Conservation (phyloP, 345 rosid genomes). For the Angophora floribunda region DNA sequence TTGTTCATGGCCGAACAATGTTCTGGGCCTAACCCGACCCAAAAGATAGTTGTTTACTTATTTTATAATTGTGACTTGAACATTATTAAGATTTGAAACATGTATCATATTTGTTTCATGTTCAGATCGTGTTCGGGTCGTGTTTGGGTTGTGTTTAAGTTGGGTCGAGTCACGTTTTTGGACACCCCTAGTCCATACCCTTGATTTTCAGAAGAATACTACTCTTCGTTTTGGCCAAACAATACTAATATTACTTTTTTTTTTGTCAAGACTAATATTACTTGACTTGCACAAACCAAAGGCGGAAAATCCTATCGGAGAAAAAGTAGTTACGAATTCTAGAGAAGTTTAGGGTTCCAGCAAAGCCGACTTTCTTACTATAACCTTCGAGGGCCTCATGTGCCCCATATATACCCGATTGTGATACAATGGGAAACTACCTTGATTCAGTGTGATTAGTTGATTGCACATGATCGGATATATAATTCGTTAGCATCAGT, state of each 20-base stretch:
- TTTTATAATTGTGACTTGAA: too few species aligned
- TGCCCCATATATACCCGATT: neutral
- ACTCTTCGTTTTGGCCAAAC: neutral
- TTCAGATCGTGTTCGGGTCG: too few species aligned
- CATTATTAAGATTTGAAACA: too few species aligned
- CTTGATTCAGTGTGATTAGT: neutral
- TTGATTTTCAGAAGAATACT: neutral
- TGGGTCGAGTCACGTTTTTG: too few species aligned
- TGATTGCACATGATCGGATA: neutral
- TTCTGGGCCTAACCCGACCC: too few species aligned
- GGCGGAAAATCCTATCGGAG: neutral
- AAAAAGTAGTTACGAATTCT: neutral
- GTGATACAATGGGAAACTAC: too few species aligned
- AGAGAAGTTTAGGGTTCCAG: neutral
- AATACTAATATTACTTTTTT: neutral
- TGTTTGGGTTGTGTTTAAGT: too few species aligned
- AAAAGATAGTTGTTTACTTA: too few species aligned
- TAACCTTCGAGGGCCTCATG: neutral
- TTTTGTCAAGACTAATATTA: too few species aligned
- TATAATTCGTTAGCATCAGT: neutral
- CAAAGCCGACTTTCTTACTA: neutral
- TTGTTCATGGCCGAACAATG: too few species aligned
- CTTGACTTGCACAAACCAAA: neutral
- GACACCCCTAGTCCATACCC: too few species aligned
- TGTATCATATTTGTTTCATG: too few species aligned